Base-by-base conservation (phyloP, 306 rosid genomes). In the Fragaria iinumae region DNA sequence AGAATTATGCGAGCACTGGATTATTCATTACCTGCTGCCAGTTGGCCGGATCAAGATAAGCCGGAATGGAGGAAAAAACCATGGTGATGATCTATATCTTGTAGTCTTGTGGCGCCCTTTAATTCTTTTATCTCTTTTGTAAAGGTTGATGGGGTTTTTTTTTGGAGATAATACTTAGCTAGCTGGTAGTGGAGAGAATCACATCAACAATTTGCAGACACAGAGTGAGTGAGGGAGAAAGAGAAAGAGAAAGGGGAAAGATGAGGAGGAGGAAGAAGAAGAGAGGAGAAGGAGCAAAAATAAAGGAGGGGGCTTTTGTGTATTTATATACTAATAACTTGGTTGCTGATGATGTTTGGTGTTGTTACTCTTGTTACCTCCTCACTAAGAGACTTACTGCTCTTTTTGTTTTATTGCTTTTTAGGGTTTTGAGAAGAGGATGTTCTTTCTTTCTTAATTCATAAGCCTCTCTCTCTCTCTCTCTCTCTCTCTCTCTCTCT, bases 21-120 rank as follows among this genome's bases (percentile, higher is more conserved):
- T 44, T 44, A 44, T 48, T 39, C 47, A 57, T 65, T 74, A 86
- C 97, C 92, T 92, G 96, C 82, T 90, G 97, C 98, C 98, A 94
- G 80, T 90, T 90, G 91, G 88, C 72, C 69, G 91, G 94, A 87
- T 93, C 98, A 83, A 88, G 87, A 91, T 89, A 90, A 85, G 97
- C 78, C 82, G 97, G 95, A 76, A 90, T 84, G 80, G 98, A 90
- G 59, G 98, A 82, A 85, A 91, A 94, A 80, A 86, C 94, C 98
- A 91, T 94, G 79, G 89, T 81, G 84, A 78, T 81, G 84, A 78
- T 47, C 71, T 45, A 25, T 67, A 44, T 69, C 71, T 63, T 62
- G 43, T 74, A 80, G 56, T 69, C 76, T 57, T 50, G 53, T 77
- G 60, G 43, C 48, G 44, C 36, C 60, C 78, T 66, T 81, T 87